Base-by-base conservation (phyloP, 2,329 filamentous ascomycete species). In the Aspergillus proliferans region DNA sequence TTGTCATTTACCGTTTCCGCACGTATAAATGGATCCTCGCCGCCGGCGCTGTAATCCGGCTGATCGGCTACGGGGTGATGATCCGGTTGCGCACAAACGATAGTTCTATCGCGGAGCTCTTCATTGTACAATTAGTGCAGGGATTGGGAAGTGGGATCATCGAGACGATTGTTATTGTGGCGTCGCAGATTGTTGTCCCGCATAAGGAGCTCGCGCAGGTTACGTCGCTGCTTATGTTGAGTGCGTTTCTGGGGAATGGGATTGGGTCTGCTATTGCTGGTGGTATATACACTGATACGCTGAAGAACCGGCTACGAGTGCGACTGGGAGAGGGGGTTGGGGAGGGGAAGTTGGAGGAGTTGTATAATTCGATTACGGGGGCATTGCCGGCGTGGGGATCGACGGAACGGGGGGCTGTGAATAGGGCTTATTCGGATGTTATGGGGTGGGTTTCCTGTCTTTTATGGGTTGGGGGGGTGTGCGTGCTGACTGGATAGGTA, bases 11-110 rank as follows among this genome's bases (percentile, higher is more conserved):
- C 46, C 63, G 65, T 43, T 65, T 68, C 2, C 61, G 70, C 33
- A 66, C 67, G 2, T 78, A 76, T 63, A 78, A 78, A 52, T 75
- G 71, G 69, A 60, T 78, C 2, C 60, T 68, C 10, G 59, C 78
- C 19, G 51, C 60, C 3, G 75, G 72, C 4, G 64, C 68, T 1
- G 47, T 65, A 2, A 54, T 79, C 28, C 72, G 75, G 9, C 56
- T 76, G 8, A 54, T 78, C 28, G 76, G 76, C 4, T 78, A 78
- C 50, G 75, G 74, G 3, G 56, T 77, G 26, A 79, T 79, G 76
- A 65, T 78, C 26, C 68, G 76, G 2, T 67, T 78, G 7, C 70
- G 75, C 3, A 73, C 66, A 0, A 64, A 68, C 43, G 55, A 66
- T 34, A 77, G 73, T 57, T 70, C 70, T 3, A 53, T 63, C 0